Conservation (phyloP, 371 early-diverging fungal genomes). For the Apophysomyces elegans region DNA sequence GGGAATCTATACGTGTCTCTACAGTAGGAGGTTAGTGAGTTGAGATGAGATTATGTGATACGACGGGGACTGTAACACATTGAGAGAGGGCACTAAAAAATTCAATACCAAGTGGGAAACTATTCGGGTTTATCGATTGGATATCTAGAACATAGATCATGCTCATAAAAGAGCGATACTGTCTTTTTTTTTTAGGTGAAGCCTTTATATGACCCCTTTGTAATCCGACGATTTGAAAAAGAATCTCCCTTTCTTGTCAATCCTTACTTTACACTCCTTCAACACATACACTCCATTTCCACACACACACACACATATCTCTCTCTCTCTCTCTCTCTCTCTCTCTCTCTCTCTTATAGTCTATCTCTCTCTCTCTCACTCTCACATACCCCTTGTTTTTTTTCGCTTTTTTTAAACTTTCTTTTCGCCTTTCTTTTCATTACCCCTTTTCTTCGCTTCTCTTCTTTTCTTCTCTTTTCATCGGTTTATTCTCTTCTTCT, state of each 20-base stretch:
- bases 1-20: no score
- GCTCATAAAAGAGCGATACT: background rate
- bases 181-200: background rate
- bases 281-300: background rate
- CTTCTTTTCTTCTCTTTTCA: background rate
- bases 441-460: background rate
- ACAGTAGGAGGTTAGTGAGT: no score
- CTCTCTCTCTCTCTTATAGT: conserved; percentile 5
- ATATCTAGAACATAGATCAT: conserved; percentile 33
- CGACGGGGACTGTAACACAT: background rate
- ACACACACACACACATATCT: conserved; percentile 10
- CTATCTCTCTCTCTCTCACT: conserved; percentile 14
- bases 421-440: background rate
- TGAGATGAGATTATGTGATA: background rate
- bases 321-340: conserved; percentile 7
- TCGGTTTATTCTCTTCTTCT: background rate
- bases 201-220: background rate
- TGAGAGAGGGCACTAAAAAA: background rate
- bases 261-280: conserved; percentile 13
- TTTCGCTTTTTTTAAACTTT: background rate
- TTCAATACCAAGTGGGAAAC: background rate
- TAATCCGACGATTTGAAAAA: background rate
- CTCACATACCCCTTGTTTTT: conserved; percentile 1
- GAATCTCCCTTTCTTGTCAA: conserved; percentile 10
- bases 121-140: no score